These are phyloP conservation scores for Onygenales sp. DNA, from an alignment of 2,329 filamentous ascomycete genomes.

Conservation along the genomic window DNA sequence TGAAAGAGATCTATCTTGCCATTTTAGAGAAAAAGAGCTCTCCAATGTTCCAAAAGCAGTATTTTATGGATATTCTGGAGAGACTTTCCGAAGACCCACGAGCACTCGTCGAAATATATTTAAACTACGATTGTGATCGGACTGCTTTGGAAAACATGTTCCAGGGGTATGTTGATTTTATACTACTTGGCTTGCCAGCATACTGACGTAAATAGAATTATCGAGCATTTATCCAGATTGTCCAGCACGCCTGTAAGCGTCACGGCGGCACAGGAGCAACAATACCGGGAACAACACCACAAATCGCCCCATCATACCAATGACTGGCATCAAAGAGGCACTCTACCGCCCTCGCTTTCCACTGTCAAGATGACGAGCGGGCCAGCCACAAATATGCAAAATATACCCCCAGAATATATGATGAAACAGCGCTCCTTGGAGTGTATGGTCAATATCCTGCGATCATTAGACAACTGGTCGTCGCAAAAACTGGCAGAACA, in stretches of 20 bases:
- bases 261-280: slow-evolving; percentile 68
- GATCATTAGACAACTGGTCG: slow-evolving; percentile 90
- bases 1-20: slow-evolving; percentile 93
- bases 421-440: slow-evolving; percentile 86
- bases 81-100: slow-evolving; percentile 76
- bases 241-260: slow-evolving; percentile 70
- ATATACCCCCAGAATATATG: slow-evolving; percentile 78
- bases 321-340: slow-evolving; percentile 83
- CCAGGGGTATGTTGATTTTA: slow-evolving; percentile 46
- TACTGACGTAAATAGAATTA: slow-evolving; percentile 46
- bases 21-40: slow-evolving; percentile 82
- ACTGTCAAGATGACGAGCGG: slow-evolving; percentile 60
- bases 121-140: slow-evolving; percentile 97
- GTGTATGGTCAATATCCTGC: slow-evolving; percentile 75
- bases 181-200: neutral
- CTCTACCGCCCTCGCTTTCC: slow-evolving; percentile 76
- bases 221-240: slow-evolving; percentile 86
- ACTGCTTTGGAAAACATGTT: slow-evolving; percentile 93
- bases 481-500: slow-evolving; percentile 53
- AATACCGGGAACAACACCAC: slow-evolving; percentile 69
- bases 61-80: slow-evolving; percentile 78
- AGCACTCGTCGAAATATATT: slow-evolving; percentile 85
- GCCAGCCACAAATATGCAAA: slow-evolving; percentile 41
- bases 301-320: slow-evolving; percentile 49
- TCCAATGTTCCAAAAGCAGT: slow-evolving; percentile 81